A percentile compares a stretch with the other conserved stretches of the same genome.
Evolutionary conservation across 2,329 filamentous ascomycete species (phyloP).

Genomic region (Geosmithia flava): DNA sequence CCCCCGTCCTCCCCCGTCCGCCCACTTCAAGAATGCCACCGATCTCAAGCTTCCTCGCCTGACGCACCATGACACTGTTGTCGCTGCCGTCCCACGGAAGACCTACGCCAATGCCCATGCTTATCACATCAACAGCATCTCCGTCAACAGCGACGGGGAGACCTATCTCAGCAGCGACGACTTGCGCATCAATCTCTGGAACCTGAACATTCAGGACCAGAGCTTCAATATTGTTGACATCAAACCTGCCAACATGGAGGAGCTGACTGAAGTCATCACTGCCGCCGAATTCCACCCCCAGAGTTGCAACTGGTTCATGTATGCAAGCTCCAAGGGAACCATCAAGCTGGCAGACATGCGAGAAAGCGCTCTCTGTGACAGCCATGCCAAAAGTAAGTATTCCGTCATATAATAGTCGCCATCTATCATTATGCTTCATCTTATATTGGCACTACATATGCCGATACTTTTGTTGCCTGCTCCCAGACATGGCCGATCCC

Average conservation of each 20-base stretch:
- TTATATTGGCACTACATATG: background rate
- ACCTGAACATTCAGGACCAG: constrained; percentile 97
- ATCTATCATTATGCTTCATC: background rate
- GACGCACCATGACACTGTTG: constrained; percentile 96
- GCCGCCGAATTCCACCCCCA: constrained; percentile 93
- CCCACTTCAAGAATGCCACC: constrained; percentile 65
- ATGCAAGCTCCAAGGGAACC: constrained; percentile 95
- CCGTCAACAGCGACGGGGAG: constrained; percentile 98
- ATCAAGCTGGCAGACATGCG: constrained; percentile 99
- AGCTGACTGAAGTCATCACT: constrained; percentile 96
- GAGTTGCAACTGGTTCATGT: constrained; percentile 99
- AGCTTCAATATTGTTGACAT: constrained; percentile 99
- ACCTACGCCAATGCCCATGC: constrained; percentile 98
- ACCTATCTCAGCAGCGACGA: constrained; percentile 99
- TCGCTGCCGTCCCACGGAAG: constrained; percentile 87
- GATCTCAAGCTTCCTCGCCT: constrained; percentile 90
- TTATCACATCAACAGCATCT: constrained; percentile 99
- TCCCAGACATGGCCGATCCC: background rate
- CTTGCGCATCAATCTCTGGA: constrained; percentile 96
- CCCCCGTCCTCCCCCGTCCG: constrained; percentile 53
- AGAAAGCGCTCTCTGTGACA: constrained; percentile 88
- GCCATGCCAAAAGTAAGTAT: constrained; percentile 75
- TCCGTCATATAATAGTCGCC: background rate
- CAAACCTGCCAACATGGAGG: constrained; percentile 99
- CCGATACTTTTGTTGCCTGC: background rate